Evolutionary conservation across 169 alveolate species (phyloP), one percentile per base, ranked within the genome.

Genomic region (Eimeria falciformis): DNA sequence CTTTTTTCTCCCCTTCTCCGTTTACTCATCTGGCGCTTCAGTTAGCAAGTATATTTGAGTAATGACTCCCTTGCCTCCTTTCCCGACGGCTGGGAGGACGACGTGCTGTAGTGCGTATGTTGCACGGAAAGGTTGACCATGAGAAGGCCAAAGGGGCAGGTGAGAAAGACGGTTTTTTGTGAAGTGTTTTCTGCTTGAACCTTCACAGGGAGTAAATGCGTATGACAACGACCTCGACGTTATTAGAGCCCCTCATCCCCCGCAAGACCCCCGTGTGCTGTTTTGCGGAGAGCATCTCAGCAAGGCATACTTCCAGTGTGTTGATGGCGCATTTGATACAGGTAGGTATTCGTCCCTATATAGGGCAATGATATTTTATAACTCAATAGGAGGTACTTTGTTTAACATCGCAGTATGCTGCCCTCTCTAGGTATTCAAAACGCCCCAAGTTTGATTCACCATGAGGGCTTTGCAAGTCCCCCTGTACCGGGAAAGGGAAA

Each of bases 251-350:
- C 93, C 93, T 43, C 93, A 90, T 29, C 93, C 93, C 18, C 65
- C 90, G 21, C 65, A 90, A 47, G 65, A 78, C 33, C 93, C 93
- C 37, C 93, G 93, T 4, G 93, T 90, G 5, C 82, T 90, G 65
- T 90, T 90, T 33, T 82, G 90, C 18, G 93, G 93, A 40, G 93
- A 90, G 90, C 86, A 90, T 23, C 83, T 90, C 75, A 90, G 93
- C 93, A 90, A 90, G 83, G 89, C 93, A 55, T 90, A 90, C 87
- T 75, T 78, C 79, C 93, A 90, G 84, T 90, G 93, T 58, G 93
- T 90, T 5, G 93, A 90, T 25, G 93, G 93, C 23, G 93, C 93
- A 37, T 90, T 58, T 71, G 93, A 90, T 47, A 90, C 93, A 7
- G 93, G 93, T 90, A 47, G 4, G 68, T 14, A 3, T 12, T 33